phyloP scores from a whole-genome alignment of 345 rosid genomes.

The Eucalyptus fibrosa region DNA sequence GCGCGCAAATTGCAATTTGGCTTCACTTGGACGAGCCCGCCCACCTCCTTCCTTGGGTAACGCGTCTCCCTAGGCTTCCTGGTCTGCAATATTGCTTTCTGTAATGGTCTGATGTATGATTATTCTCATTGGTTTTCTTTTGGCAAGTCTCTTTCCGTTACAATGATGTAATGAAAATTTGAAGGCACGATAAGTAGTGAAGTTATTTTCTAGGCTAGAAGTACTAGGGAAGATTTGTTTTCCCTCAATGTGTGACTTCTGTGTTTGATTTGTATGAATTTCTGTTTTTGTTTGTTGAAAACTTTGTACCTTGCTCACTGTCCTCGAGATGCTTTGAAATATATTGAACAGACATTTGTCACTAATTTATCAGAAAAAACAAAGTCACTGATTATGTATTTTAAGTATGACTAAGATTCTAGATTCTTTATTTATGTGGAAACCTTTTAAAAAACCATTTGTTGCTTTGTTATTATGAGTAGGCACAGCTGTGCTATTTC shows the following conservation, averaged over 20 bases:
- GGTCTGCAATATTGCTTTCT: not conserved
- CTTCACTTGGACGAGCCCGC: conserved; percentile 82
- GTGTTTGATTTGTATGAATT: not conserved
- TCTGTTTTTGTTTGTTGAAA: not conserved
- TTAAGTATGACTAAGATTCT: not conserved
- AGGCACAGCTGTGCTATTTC: not conserved
- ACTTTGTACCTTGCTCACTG: not conserved
- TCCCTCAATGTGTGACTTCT: not conserved
- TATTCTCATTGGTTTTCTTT: not conserved
- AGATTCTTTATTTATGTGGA: not conserved
- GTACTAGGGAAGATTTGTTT: not conserved
- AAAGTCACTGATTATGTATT: not conserved
- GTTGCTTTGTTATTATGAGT: not conserved
- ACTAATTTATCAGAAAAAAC: not conserved
- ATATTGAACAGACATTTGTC: not conserved
- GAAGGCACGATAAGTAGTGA: not conserved
- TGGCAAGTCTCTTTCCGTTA: not conserved
- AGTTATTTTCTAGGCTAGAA: not conserved
- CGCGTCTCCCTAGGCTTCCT: conserved; percentile 8
- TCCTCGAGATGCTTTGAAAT: not conserved
- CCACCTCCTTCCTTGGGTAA: conserved; percentile 53
- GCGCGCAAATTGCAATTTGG: conserved; percentile 94
- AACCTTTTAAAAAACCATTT: not conserved
- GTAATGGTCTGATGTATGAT: not conserved
- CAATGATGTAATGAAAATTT: not conserved